phyloP scores from a whole-genome alignment of 2,329 filamentous ascomycete species.

The Sclerotinia nivalis region DNA sequence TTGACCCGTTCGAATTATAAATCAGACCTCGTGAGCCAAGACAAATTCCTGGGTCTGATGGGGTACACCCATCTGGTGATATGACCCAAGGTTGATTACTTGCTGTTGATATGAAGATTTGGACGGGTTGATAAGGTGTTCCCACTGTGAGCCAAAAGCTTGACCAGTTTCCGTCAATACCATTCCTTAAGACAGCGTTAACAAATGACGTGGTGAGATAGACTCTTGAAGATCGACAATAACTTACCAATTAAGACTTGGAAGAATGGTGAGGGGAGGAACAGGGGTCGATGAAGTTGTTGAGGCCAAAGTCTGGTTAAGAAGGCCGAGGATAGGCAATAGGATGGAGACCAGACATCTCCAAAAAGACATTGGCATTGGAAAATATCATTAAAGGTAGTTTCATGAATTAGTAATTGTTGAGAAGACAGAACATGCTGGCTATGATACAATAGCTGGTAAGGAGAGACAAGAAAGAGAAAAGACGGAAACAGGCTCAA shows the following conservation, averaged over 20 bases:
- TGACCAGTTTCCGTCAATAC: constrained; percentile 66
- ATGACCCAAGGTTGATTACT: constrained; percentile 35
- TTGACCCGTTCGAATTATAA: constrained; percentile 43
- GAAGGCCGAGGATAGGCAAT: constrained; percentile 14
- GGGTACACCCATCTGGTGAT: constrained; percentile 30
- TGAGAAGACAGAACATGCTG: constrained; percentile 23
- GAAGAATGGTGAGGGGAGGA: constrained; percentile 19
- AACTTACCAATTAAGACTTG: constrained; percentile 24
- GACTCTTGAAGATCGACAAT: constrained; percentile 1
- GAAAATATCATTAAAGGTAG: constrained; percentile 20
- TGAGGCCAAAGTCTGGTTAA: constrained; percentile 19
- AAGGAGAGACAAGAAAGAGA: constrained; percentile 15
- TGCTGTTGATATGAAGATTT: constrained; percentile 45
- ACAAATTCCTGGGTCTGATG: constrained; percentile 38
- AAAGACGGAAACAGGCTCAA: constrained; percentile 10
- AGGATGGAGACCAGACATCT: constrained; percentile 18
- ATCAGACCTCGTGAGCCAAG: constrained; percentile 43
- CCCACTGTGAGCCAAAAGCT: constrained; percentile 57
- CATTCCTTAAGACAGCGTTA: constrained; percentile 22
- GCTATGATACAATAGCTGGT: constrained; percentile 15
- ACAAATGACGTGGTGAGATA: not conserved
- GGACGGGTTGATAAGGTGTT: constrained; percentile 10
- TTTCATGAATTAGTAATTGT: constrained; percentile 21
- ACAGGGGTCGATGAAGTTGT: constrained; percentile 14
- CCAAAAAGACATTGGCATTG: constrained; percentile 24